Base-by-base conservation (phyloP, 2,329 filamentous ascomycete species). In the Graphilbum sp. region DNA sequence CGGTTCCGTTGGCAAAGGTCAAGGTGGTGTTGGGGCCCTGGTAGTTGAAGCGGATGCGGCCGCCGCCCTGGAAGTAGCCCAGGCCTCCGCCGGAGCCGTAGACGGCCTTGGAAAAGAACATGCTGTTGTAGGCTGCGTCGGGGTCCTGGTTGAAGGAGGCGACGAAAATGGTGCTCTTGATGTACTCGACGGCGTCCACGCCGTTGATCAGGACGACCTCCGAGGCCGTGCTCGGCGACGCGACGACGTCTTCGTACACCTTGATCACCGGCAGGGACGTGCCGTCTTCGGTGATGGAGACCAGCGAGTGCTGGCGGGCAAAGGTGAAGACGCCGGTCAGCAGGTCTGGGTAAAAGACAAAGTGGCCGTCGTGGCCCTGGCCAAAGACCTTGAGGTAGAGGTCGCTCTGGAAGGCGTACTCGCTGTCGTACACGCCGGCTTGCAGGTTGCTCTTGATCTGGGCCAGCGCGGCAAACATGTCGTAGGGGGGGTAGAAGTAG, bases 241-340 rank as follows among this genome's bases (percentile, higher is more conserved):
- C 29, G 17, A 43, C 18, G 35, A 48, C 32, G 34, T 47, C 37
- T 10, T 40, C 42, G 38, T 73, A 72, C 3, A 72, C 56, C 39
- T 64, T 66, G n/a, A 76, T 60, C 11, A 64, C 60, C 41, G 55
- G 53, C 37, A 53, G 40, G 9, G 46, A 46, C 15, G 38, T 38
- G 37, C 52, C 49, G 19, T 59, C 54, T 32, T 58, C 50, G 43
- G 54, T 55, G 36, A 58, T 47, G 6, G 58, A 61, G 5, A 60
- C 52, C 49, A 77, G 43, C 50, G 61, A 54, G 42, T 39, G 50
- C 43, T 40, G 53, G 45, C 45, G 54, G 42, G 49, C 50, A 50
- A 52, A 62, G 37, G 58, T 51, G 31, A 63, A 52, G 6, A 54
- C 56, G 4, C 45, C 46, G 7, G 54, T 55, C 32, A 63, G 37